Evolutionary conservation across 2,329 filamentous ascomycete species (phyloP), one percentile per base, ranked within the genome.

Genomic region (Arthrobotrys iridis): DNA sequence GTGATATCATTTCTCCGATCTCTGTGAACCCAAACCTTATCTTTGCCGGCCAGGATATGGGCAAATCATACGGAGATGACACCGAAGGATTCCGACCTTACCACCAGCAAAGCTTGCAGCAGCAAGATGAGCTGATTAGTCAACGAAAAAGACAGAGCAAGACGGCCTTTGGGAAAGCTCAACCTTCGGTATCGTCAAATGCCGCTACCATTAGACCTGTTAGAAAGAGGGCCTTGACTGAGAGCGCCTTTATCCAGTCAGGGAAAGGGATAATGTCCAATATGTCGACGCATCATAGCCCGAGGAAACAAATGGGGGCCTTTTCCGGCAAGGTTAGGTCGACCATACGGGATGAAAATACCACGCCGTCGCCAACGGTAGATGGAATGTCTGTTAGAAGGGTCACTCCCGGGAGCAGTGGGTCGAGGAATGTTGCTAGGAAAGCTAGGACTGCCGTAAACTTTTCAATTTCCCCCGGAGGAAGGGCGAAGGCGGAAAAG

Each of bases 11-110:
- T 6, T 76, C 72, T 3, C 72, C 72, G 2, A 24, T 58, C 22
- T 68, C 72, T 4, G 64, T 76, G 13, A 70, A 76, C 30, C 72
- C 72, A n/a, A 68, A 68, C 30, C 58, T 76, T 57, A 63, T 76
- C 15, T 76, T 76, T 45, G 45, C 46, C 30, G 58, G 58, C 40
- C 57, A 65, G 8, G 24, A 57, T 26, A 28, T 68, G 6, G 70
- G 46, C 18, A 58, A 43, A 45, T 59, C 48, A 3, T 76, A 64
- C 48, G 58, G 58, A 33, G 64, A 60, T 20, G 55, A 50, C 22
- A 10, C 59, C 10, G 65, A 63, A n/a, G 28, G 26, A 10, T 76
- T 64, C 33, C 65, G 62, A 11, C 72, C 72, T 1, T 76, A 76
- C 28, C 63, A 70, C 22, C 72, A 76, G 46, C 72, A 76, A 35